phyloP scores from a whole-genome alignment of 805 yeast genomes.

The Kluyveromyces dobzhanskii region DNA sequence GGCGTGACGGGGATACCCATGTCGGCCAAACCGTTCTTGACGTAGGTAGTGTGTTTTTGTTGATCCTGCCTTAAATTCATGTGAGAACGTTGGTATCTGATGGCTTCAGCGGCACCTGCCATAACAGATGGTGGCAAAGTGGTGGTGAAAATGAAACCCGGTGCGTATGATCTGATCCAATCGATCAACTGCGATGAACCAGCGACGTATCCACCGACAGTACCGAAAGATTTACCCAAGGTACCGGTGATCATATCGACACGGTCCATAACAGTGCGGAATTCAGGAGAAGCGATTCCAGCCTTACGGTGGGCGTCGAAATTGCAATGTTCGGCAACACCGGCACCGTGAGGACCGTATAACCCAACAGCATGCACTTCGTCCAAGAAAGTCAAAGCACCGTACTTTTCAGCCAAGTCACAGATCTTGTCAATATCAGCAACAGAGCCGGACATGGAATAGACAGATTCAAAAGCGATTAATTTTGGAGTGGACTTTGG shows the following conservation, averaged over 20 bases:
- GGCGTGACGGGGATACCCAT: slow-evolving; percentile 93
- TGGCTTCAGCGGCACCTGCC: slow-evolving; percentile 91
- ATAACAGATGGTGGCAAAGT: slow-evolving; percentile 94
- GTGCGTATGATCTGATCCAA: slow-evolving; percentile 94
- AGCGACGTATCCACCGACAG: slow-evolving; percentile 97
- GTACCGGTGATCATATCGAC: slow-evolving; percentile 97
- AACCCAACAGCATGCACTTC: slow-evolving; percentile 99
- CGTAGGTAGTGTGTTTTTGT: slow-evolving; percentile 78
- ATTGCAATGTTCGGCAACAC: slow-evolving; percentile 95
- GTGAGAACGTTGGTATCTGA: slow-evolving; percentile 73
- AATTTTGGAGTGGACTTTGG: slow-evolving; percentile 88
- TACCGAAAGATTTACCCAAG: slow-evolving; percentile 92
- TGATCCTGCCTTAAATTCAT: slow-evolving; percentile 72
- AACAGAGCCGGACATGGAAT: slow-evolving; percentile 97
- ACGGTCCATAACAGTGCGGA: slow-evolving; percentile 69
- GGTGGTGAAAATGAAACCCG: slow-evolving; percentile 96
- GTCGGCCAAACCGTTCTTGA: slow-evolving; percentile 58
- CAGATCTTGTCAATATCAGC: slow-evolving; percentile 90
- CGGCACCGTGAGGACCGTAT: slow-evolving; percentile 99
- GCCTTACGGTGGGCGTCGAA: slow-evolving; percentile 70
- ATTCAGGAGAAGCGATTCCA: slow-evolving; percentile 49
- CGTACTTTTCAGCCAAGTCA: slow-evolving; percentile 94
- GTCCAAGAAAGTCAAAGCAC: slow-evolving; percentile 93
- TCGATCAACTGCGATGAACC: slow-evolving; percentile 77
- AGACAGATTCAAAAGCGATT: slow-evolving; percentile 94